Evolutionary conservation across 345 rosid species (phyloP).

Genomic region (Euphorbia tirucalli): DNA sequence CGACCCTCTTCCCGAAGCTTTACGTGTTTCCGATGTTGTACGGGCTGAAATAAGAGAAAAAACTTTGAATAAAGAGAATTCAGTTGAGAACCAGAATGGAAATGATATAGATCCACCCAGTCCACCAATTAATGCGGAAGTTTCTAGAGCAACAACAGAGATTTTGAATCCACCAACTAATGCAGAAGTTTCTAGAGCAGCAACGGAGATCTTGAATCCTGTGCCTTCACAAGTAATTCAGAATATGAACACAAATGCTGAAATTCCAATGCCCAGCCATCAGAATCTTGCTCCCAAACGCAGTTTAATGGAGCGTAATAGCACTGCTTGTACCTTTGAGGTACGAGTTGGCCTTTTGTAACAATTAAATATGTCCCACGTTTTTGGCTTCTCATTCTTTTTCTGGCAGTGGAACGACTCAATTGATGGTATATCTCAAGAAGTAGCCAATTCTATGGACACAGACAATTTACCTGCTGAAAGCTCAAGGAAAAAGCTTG

Average conservation of each 20-base stretch:
- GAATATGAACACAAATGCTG: conserved; percentile 13
- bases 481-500: not conserved
- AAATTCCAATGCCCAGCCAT: conserved; percentile 17
- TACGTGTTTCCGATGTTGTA: conserved; percentile 35
- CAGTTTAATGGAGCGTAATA: conserved; percentile 53
- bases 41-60: conserved; percentile 13
- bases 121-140: not conserved
- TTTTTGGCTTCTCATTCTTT: not conserved
- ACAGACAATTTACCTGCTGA: not conserved
- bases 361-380: not conserved
- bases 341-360: conserved; percentile 22
- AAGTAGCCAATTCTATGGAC: not conserved
- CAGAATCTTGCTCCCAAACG: conserved; percentile 25
- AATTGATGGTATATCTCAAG: conserved; percentile 5
- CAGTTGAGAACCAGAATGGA: conserved; percentile 15
- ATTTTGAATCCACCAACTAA: conserved; percentile 1
- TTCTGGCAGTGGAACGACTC: not conserved
- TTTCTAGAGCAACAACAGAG: conserved; percentile 4
- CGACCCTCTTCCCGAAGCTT: conserved; percentile 54
- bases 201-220: conserved; percentile 10
- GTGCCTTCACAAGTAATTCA: conserved; percentile 14
- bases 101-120: conserved; percentile 1
- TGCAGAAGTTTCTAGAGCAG: not conserved
- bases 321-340: conserved; percentile 49
- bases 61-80: not conserved